phyloP scores from a whole-genome alignment of 192 early-diverging fungal species.

The Phycomyces blakesleeanus region DNA sequence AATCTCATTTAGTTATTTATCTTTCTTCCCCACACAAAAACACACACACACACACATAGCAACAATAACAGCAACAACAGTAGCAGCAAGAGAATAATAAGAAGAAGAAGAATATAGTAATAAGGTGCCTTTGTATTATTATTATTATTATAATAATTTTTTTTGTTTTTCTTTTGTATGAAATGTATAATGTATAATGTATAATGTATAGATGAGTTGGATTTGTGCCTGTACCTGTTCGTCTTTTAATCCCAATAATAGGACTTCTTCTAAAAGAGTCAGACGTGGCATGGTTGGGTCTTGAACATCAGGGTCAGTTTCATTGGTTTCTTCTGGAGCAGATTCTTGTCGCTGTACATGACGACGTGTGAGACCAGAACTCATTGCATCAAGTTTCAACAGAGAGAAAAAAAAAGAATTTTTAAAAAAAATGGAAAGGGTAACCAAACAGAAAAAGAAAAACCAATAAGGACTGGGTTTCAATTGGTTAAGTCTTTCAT shows the following conservation, averaged over 20 bases:
- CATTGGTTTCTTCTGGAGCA: neutral
- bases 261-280: constrained; percentile 92
- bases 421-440: neutral
- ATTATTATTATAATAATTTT: no score
- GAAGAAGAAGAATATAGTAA: no score
- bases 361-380: constrained; percentile 2
- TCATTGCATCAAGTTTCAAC: neutral
- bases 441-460: neutral
- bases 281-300: constrained; percentile 47
- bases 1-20: no score
- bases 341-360: neutral
- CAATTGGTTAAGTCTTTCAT: no score
- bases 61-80: no score
- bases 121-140: no score
- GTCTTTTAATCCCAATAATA: constrained; percentile 91
- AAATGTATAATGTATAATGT: no score
- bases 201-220: no score
- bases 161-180: no score
- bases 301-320: neutral
- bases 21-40: no score
- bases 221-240: constrained; percentile 72
- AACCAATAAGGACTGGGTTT: neutral
- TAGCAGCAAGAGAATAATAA: no score
- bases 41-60: no score
- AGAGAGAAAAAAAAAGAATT: neutral